Base-by-base conservation (phyloP, 202 grass and related monocot species). In the Elaeis oleifera region DNA sequence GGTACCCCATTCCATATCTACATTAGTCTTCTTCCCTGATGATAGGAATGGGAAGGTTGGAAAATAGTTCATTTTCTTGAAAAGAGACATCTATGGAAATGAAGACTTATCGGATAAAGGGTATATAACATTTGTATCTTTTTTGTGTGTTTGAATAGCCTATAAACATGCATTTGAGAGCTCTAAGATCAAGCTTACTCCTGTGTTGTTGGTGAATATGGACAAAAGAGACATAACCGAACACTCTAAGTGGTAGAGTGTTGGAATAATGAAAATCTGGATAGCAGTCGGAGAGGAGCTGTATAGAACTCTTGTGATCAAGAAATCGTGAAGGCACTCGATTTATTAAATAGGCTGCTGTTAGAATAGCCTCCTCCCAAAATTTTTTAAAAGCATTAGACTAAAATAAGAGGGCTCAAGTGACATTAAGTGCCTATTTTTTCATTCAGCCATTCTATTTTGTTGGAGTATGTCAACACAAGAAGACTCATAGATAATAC, bases 371-470 rank as follows among this genome's bases (percentile, higher is more conserved):
- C 21, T 78, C 59, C 0, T 48, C 56, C 76, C 55, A 79, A 16
- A 60, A 24, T 49, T 59, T 70, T 2, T 73, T 79, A 19, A 55
- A 54, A 16, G 66, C 62, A 79, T 73, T 72, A 15, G 73, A 60
- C 0, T 54, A 56, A 26, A 79, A 71, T 49, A 79, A 44, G 4
- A 79, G 14, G 16, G 68, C 70, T 7, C 50, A 4, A 23, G 75
- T 49, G 50, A 78, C 75, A 21, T 78, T 58, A 28, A 78, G 3
- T 71, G 59, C 6, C 49, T 14, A n/a, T 78, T 78, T 13, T 78
- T 78, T 0, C 31, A n/a, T 5, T 78, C 36, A 23, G 32, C 50
- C 19, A 61, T 44, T 13, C 68, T 36, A 56, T 79, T 72, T 61
- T 73, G 27, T 2, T 57, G 48, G 19, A 54, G 24, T 13, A 52